A percentile compares a stretch with the other conserved stretches of the same genome.
Evolutionary conservation across 2,329 filamentous ascomycete genomes (phyloP).

Genomic region (Colletotrichum sojae): DNA sequence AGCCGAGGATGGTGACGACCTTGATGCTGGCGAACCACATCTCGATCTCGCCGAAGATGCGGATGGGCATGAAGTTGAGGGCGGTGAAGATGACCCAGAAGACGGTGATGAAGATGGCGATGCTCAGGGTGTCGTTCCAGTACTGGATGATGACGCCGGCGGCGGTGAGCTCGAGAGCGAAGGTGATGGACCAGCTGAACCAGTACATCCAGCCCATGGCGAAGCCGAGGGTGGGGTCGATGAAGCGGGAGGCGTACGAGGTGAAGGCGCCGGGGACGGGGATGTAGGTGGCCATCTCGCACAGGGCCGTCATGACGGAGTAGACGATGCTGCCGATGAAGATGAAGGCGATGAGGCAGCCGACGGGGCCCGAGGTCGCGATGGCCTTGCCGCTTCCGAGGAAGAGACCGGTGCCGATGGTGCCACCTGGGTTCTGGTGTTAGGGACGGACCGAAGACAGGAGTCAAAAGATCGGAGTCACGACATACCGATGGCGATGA

Average conservation of each 20-base stretch:
- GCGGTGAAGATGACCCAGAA: conserved; percentile 80
- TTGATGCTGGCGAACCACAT: conserved; percentile 86
- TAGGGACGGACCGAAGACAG: not conserved
- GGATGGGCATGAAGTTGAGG: conserved; percentile 80
- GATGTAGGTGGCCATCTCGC: conserved; percentile 83
- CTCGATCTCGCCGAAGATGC: conserved; percentile 82
- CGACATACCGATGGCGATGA: conserved; percentile 61
- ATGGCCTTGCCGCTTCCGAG: conserved; percentile 76
- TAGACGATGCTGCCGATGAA: conserved; percentile 81
- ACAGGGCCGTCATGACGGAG: conserved; percentile 79
- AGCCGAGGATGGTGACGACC: conserved; percentile 80
- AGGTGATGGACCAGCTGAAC: conserved; percentile 83
- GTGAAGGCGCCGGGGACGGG: conserved; percentile 84
- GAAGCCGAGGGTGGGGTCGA: conserved; percentile 81
- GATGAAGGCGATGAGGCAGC: conserved; percentile 76
- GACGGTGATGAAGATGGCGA: conserved; percentile 80
- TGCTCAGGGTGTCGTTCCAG: conserved; percentile 74
- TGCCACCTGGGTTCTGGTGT: conserved; percentile 57
- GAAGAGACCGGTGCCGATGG: conserved; percentile 81
- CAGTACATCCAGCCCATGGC: conserved; percentile 89
- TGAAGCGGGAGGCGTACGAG: conserved; percentile 81
- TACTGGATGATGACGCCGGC: conserved; percentile 83
- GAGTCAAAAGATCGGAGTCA: not conserved
- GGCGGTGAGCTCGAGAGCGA: conserved; percentile 79
- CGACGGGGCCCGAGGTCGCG: conserved; percentile 74